Evolutionary conservation across 1,139 yeast species (phyloP).

Genomic region (Suhomyces bribrorum): DNA sequence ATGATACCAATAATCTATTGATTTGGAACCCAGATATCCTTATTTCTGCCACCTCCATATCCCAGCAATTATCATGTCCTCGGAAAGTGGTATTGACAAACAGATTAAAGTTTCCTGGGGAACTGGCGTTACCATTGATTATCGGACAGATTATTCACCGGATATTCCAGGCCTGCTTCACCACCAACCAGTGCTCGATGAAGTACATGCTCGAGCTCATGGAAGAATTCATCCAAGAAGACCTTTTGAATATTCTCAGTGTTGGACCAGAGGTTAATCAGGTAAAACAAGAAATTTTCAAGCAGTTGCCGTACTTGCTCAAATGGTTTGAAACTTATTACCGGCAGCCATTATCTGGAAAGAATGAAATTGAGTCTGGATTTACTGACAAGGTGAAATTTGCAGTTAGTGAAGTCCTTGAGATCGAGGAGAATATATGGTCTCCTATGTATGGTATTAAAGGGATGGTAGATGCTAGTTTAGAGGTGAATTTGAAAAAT

Average conservation of each 20-base stretch:
- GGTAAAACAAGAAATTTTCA: constrained; percentile 46
- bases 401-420: constrained; percentile 66
- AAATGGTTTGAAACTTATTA: constrained; percentile 62
- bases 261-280: constrained; percentile 53
- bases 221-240: constrained; percentile 43
- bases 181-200: constrained; percentile 41
- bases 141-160: constrained; percentile 81
- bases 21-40: constrained; percentile 83
- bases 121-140: constrained; percentile 58
- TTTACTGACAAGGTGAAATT: constrained; percentile 39
- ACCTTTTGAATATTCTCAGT: constrained; percentile 56
- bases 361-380: constrained; percentile 39
- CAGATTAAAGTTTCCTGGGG: constrained; percentile 57
- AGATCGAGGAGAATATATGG: constrained; percentile 89
- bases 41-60: constrained; percentile 77
- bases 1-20: constrained; percentile 60
- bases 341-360: constrained; percentile 23
- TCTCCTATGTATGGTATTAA: constrained; percentile 90
- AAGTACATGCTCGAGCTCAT: constrained; percentile 47
- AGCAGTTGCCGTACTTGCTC: constrained; percentile 59
- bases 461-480: constrained; percentile 87
- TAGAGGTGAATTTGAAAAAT: constrained; percentile 54
- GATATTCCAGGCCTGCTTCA: constrained; percentile 69
- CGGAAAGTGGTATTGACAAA: constrained; percentile 66
- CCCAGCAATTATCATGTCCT: constrained; percentile 73